Conservation (phyloP, 257 asterid species). For the Solanum chiquidenum region DNA sequence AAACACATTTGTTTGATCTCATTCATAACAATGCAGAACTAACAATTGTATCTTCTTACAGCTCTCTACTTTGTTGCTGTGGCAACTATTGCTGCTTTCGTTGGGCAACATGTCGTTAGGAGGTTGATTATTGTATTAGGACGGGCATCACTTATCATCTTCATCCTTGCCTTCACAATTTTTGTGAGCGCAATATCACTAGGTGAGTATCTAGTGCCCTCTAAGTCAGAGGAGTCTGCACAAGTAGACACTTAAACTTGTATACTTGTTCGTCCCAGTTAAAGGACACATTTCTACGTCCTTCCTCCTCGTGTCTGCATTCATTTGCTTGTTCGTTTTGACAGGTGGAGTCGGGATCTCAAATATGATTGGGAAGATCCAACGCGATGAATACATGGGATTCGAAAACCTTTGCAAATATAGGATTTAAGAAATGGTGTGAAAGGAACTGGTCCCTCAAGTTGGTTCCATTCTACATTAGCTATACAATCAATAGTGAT, state of each 20-base stretch:
- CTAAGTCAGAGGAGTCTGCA: no score
- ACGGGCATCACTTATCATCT: conserved; percentile 84
- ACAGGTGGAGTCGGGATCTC: conserved; percentile 89
- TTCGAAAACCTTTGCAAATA: conserved; percentile 84
- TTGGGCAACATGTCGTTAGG: conserved; percentile 85
- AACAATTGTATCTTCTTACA: conserved; percentile 9
- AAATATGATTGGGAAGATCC: conserved; percentile 74
- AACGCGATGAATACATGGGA: conserved; percentile 80
- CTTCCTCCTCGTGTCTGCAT: neutral
- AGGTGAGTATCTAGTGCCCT: conserved; percentile 29
- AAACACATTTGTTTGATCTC: neutral
- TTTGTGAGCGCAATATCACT: conserved; percentile 87
- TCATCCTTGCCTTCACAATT: conserved; percentile 81
- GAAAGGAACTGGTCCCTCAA: neutral
- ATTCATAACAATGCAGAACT: neutral
- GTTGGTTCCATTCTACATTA: neutral
- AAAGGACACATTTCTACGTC: neutral
- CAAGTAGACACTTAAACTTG: neutral
- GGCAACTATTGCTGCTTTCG: conserved; percentile 75
- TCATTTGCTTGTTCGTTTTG: neutral
- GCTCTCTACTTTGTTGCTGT: conserved; percentile 70
- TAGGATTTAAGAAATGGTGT: conserved; percentile 1
- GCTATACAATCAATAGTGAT: neutral
- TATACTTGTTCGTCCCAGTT: no score
- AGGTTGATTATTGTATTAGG: conserved; percentile 59